Conservation (phyloP, 1,284 basidiomycete genomes). For the Phlebopus sp. region DNA sequence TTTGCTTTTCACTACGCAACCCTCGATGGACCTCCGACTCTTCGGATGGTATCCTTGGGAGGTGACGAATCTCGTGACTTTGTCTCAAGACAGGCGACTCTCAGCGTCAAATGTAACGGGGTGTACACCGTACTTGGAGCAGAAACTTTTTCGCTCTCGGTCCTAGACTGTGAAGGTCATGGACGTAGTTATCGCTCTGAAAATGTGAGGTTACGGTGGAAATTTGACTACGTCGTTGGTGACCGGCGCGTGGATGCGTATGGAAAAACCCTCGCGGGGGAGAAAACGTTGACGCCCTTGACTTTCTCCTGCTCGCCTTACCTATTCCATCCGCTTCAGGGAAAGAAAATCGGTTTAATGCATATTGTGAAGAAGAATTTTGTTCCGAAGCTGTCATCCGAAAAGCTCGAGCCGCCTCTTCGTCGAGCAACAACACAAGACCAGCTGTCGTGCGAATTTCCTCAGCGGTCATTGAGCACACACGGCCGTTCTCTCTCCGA, state of each 20-base stretch:
- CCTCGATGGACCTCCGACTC: constrained; percentile 63
- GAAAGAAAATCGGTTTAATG: constrained; percentile 63
- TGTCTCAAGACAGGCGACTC: constrained; percentile 65
- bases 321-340: constrained; percentile 60
- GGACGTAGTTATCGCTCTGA: constrained; percentile 14
- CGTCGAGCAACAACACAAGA: constrained; percentile 9
- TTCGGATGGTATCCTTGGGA: constrained; percentile 63
- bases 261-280: constrained; percentile 52
- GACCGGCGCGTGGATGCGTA: constrained; percentile 47
- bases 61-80: constrained; percentile 68
- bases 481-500: constrained; percentile 30
- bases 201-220: constrained; percentile 57
- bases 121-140: constrained; percentile 69
- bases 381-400: constrained; percentile 54
- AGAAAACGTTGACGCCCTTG: constrained; percentile 68
- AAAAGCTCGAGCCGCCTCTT: constrained; percentile 49
- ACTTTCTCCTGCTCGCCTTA: constrained; percentile 71
- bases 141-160: constrained; percentile 41
- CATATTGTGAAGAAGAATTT: constrained; percentile 70
- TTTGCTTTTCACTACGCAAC: constrained; percentile 71
- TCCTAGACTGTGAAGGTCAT: constrained; percentile 13
- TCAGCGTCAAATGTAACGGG: constrained; percentile 64
- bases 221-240: constrained; percentile 73
- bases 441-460: constrained; percentile 4
- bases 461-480: constrained; percentile 4